Conservation (phyloP, 306 rosid genomes). For the Cucumis melo region DNA sequence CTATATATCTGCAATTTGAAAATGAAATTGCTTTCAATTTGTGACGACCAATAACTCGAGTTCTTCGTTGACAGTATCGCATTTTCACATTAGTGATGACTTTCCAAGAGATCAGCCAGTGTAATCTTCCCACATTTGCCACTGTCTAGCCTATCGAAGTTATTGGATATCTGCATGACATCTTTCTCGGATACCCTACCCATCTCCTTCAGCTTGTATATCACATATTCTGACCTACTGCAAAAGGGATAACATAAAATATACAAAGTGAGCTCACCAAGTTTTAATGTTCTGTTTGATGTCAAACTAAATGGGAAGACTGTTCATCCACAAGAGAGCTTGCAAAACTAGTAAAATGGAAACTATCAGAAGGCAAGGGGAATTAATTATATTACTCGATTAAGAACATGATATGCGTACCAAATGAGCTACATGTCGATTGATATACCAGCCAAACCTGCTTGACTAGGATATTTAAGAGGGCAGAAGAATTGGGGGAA, state of each 20-base stretch:
- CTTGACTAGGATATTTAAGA: background rate
- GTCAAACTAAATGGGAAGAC: background rate
- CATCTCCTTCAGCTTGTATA: slow-evolving; percentile 98
- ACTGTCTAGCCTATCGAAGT: slow-evolving; percentile 64
- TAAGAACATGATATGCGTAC: background rate
- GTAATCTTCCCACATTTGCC: slow-evolving; percentile 81
- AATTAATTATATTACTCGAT: background rate
- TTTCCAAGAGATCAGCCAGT: slow-evolving; percentile 61
- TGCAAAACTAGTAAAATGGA: background rate
- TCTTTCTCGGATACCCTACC: slow-evolving; percentile 76
- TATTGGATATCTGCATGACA: slow-evolving; percentile 49
- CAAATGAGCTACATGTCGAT: background rate
- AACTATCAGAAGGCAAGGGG: background rate
- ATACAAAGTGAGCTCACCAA: background rate
- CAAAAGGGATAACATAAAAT: slow-evolving; percentile 7
- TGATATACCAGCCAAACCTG: background rate
- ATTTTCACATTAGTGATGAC: slow-evolving; percentile 16
- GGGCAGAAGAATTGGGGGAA: background rate
- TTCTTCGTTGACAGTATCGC: background rate
- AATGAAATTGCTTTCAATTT: background rate
- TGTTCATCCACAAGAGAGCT: background rate
- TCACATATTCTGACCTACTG: slow-evolving; percentile 84
- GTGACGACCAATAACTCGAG: background rate
- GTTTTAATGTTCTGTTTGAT: background rate
- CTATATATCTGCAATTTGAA: background rate